phyloP scores from a whole-genome alignment of 2,329 filamentous ascomycete species.

The Trichoderma breve region DNA sequence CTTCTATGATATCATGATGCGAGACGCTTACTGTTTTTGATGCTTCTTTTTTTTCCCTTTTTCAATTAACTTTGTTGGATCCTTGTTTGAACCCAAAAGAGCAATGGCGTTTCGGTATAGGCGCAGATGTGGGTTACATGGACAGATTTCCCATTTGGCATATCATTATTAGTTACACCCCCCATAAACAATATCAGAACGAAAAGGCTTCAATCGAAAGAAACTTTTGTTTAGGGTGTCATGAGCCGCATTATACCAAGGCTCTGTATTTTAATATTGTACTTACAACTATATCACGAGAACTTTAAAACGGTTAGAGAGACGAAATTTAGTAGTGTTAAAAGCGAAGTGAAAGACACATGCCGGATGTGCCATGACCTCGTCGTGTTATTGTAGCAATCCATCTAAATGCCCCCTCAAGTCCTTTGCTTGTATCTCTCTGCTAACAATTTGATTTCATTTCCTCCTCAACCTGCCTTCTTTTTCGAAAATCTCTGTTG shows the following conservation, averaged over 20 bases:
- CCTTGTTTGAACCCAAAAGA: not conserved
- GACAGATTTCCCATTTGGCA: not conserved
- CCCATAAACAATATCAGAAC: not conserved
- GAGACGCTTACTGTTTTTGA: not conserved
- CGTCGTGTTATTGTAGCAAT: not conserved
- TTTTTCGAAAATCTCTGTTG: not conserved
- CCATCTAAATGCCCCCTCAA: not conserved
- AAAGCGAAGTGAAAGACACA: not conserved
- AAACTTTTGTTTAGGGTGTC: not conserved
- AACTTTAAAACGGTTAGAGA: not conserved
- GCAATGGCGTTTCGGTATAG: slow-evolving; percentile 8
- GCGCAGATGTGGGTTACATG: not conserved
- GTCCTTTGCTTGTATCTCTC: not conserved
- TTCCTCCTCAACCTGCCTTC: not conserved
- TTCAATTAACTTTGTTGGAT: not conserved
- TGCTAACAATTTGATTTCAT: not conserved
- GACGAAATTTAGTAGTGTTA: too few relatives aligned
- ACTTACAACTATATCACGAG: not conserved
- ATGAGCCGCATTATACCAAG: not conserved
- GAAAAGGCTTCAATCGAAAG: not conserved
- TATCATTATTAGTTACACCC: not conserved
- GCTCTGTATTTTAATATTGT: not conserved
- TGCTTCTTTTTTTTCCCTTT: not conserved
- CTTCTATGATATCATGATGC: not conserved
- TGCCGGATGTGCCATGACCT: slow-evolving; percentile 4